Base-by-base conservation (phyloP, 108 stramenopile species). In the Cylindrotheca fusiformis region DNA sequence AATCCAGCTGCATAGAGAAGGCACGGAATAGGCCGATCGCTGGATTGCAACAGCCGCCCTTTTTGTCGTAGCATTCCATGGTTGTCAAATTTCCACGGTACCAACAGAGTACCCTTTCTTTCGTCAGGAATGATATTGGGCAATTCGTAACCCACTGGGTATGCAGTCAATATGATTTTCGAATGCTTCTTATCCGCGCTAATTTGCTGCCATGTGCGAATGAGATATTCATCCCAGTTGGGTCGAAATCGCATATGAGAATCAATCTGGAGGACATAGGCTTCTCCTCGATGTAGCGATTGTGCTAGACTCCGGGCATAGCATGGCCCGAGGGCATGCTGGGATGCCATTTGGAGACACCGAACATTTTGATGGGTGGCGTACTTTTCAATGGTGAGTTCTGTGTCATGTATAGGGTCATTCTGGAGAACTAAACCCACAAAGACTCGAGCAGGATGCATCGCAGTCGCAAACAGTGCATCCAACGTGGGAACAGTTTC, bases 181-280 rank as follows among this genome's bases (percentile, higher is more conserved):
- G 71, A 29, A 21, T 27, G 21, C 3, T 45, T 18, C 22, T 27
- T 17, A 49, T 55, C 24, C 18, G 23, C n/a, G 18, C 32, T 30
- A 44, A 61, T 59, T 47, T 59, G 55, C 2, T 52, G 44, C 45
- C 74, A 55, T 60, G 75, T 67, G 28, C 63, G 55, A 46, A 87
- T 75, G 32, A 91, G 57, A 54, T 86, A 82, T 1, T 22, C 52
- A 69, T 91, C 90, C 90, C 90, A 91, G 32, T 76, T 55, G n/a
- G 45, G 45, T 17, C 85, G 76, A 58, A 91, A 91, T 6, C 80
- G 85, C 83, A 91, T 95, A 74, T 97, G 96, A 27, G 91, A 91
- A 71, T 97, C 96, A 56, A 95, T 93, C 77, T 95, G 94, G 26
- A 97, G 64, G 22, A 86, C 52, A 72, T 88, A 97, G 30, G 86